Evolutionary conservation across 495 filamentous ascomycete genomes (phyloP), one percentile per base, ranked within the genome.

Genomic region (Neurospora sublineolata): DNA sequence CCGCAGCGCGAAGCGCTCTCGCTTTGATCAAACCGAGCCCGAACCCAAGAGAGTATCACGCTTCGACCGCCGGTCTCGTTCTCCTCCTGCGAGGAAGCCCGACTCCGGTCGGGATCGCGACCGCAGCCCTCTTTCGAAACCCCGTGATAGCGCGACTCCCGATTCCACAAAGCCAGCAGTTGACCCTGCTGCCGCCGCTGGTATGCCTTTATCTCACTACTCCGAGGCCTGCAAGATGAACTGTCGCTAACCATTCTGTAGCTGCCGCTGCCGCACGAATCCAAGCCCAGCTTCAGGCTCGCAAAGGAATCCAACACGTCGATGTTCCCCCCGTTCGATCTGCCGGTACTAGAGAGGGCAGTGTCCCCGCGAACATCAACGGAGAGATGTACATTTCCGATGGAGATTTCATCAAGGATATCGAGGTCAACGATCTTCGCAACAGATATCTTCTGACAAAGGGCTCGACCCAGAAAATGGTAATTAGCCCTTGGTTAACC

Each of bases 371-470:
- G 82, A 84, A 70, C 67, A 86, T 94, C 79, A 93, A 93, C 75
- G 88, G 90, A 73, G 94, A 97, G 73, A 89, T 95, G 82, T 97
- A 97, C 79, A 92, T 95, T 75, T 90, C 93, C 30, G 95, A 97
- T 78, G 95, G 95, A 72, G 95, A 99, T 79, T 97, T 92, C 77
- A 97, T 99, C 83, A 93, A 93, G 80, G 95, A 98, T 78, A 97
- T 99, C 78, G 95, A 98, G 81, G 93, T 99, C 81, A 99, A 99
- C 84, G 94, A 97, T 79, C 82, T 98, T 75, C 93, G 94, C 76
- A 99, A 99, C 80, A 92, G 94, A 75, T 99, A 99, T 79, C 92
- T 94, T 80, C 87, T 99, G 84, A 99, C 95, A 74, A 99, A 97
- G 87, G 94, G 95, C 75, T 91, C 92, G 77, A 97, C 94, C 74